phyloP scores from a whole-genome alignment of 2,329 filamentous ascomycete genomes.

The Sporothrix luriei region DNA sequence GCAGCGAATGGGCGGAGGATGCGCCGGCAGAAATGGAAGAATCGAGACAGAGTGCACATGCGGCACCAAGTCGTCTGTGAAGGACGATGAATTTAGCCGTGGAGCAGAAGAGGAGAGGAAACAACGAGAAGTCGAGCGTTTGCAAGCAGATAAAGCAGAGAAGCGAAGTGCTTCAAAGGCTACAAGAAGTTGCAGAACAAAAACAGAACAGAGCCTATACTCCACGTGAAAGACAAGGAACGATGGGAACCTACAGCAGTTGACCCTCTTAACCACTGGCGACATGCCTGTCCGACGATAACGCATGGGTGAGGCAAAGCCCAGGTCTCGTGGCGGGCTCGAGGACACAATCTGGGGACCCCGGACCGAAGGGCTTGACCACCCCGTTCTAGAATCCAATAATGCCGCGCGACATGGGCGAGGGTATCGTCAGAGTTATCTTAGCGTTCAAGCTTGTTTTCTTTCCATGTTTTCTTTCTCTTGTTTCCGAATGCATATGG shows the following conservation, averaged over 20 bases:
- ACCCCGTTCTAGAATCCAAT: not conserved
- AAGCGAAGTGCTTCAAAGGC: no score
- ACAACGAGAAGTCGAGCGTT: no score
- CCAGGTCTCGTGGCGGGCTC: not conserved
- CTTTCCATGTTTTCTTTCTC: no score
- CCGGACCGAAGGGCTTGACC: not conserved
- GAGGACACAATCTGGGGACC: not conserved
- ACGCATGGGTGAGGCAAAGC: not conserved
- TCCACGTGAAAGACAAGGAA: no score
- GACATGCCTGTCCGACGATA: not conserved
- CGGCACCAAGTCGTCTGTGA: not conserved
- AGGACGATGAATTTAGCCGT: not conserved
- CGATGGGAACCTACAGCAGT: no score
- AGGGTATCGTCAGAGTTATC: not conserved
- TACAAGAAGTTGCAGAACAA: no score
- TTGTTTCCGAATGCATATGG: not conserved
- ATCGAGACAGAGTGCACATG: not conserved
- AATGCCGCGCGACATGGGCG: not conserved
- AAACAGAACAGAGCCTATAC: no score
- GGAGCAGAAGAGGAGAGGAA: not conserved
- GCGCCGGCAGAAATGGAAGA: not conserved
- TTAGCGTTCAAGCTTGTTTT: slow-evolving; percentile 13
- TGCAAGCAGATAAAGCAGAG: no score
- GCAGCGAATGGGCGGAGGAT: not conserved
- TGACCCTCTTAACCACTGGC: no score